Evolutionary conservation across 148 eudicot genomes (phyloP).

Genomic region (Salicornia ramosissima): DNA sequence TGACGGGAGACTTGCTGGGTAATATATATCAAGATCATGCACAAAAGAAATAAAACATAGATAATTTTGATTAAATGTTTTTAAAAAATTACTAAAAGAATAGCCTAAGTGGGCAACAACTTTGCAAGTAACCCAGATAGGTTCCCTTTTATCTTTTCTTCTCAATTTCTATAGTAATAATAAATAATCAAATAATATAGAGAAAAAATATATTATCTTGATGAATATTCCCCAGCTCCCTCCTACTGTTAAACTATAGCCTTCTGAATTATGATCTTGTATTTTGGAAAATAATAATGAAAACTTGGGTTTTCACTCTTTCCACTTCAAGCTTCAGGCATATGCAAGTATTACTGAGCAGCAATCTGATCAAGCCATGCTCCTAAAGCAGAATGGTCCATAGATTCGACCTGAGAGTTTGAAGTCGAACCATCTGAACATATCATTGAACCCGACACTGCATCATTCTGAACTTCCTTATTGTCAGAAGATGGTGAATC

Average conservation of each 20-base stretch:
- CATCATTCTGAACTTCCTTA: constrained; percentile 23
- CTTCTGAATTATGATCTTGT: constrained; percentile 19
- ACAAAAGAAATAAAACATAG: constrained; percentile 15
- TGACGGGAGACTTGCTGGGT: not conserved
- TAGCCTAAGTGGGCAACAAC: constrained; percentile 31
- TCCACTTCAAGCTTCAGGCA: not conserved
- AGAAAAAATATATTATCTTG: constrained; percentile 10
- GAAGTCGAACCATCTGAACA: constrained; percentile 37
- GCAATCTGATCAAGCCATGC: constrained; percentile 60
- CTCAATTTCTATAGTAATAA: constrained; percentile 25
- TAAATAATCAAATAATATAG: constrained; percentile 32
- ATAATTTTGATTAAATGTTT: not conserved
- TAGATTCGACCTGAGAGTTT: constrained; percentile 30
- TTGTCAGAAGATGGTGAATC: constrained; percentile 42
- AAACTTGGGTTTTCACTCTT: constrained; percentile 15
- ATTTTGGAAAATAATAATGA: constrained; percentile 16
- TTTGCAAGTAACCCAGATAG: constrained; percentile 41
- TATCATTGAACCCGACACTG: constrained; percentile 23
- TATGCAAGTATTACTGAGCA: constrained; percentile 19
- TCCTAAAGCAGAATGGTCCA: constrained; percentile 43
- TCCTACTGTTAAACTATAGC: constrained; percentile 17
- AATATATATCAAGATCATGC: constrained; percentile 19
- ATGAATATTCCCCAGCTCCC: constrained; percentile 14
- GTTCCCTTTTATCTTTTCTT: constrained; percentile 24
- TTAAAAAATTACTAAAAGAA: constrained; percentile 29